Percentiles rank a stretch among this genome's conserved stretches.
Conservation (phyloP, 1,284 basidiomycete species). For the Cryptococcus floricola region DNA sequence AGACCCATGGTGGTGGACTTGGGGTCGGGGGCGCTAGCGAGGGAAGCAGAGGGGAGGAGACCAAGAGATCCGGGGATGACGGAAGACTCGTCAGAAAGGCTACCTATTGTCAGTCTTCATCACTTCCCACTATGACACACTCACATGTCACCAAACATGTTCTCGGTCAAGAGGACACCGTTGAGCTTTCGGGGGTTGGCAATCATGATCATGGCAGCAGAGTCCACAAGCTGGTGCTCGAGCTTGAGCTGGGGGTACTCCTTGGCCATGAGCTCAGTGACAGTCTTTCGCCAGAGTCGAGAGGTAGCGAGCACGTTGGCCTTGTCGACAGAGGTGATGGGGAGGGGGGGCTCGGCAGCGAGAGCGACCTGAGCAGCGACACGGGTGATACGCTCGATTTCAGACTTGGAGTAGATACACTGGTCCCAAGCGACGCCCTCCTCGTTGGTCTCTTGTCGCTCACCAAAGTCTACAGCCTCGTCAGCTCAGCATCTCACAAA, state of each 20-base stretch:
- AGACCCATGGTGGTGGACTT: slow-evolving; percentile 70
- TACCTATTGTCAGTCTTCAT: slow-evolving; percentile 43
- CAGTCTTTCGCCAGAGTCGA: slow-evolving; percentile 88
- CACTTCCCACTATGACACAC: slow-evolving; percentile 34
- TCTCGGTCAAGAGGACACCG: slow-evolving; percentile 90
- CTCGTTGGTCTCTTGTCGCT: slow-evolving; percentile 75
- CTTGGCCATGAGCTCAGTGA: slow-evolving; percentile 71
- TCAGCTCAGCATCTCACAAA: background rate
- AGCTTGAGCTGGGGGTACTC: slow-evolving; percentile 83
- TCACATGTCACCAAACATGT: slow-evolving; percentile 94
- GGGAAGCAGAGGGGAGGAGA: slow-evolving; percentile 87
- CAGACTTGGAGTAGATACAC: slow-evolving; percentile 85
- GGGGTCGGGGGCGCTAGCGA: slow-evolving; percentile 76
- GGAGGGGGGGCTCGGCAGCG: slow-evolving; percentile 74
- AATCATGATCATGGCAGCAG: slow-evolving; percentile 94
- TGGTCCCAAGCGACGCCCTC: slow-evolving; percentile 77
- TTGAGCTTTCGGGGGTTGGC: slow-evolving; percentile 90
- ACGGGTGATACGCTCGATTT: slow-evolving; percentile 91
- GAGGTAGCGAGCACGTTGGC: slow-evolving; percentile 97
- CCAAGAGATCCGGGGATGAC: slow-evolving; percentile 98
- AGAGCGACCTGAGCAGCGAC: slow-evolving; percentile 92
- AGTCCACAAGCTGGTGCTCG: slow-evolving; percentile 91
- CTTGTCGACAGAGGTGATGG: slow-evolving; percentile 94
- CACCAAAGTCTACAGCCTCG: slow-evolving; percentile 73
- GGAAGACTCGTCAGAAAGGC: slow-evolving; percentile 91